Conservation (phyloP, 2,329 filamentous ascomycete genomes). For the Fusarium nelsonii region DNA sequence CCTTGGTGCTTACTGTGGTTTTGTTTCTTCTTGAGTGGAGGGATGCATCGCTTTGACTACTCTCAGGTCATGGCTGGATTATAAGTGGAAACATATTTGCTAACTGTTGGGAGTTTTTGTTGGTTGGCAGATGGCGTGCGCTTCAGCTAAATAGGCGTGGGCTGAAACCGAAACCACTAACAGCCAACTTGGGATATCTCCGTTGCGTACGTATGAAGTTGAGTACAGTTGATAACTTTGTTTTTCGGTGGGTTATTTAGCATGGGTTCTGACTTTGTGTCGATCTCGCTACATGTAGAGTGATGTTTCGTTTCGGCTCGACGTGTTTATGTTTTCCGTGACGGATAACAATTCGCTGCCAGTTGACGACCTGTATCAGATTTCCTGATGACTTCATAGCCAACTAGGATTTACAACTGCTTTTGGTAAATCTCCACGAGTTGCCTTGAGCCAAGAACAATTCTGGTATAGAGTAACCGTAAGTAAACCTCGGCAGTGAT, state of each 20-base stretch:
- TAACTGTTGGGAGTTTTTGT: no score
- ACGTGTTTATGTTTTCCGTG: not conserved
- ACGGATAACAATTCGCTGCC: no score
- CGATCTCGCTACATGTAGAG: not conserved
- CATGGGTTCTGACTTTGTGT: not conserved
- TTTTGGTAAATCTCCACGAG: no score
- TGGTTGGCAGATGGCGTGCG: not conserved
- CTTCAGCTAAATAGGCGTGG: slow-evolving; percentile 3
- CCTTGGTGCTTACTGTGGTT: not conserved
- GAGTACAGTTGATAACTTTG: not conserved
- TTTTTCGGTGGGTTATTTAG: not conserved
- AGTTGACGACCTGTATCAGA: not conserved
- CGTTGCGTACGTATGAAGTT: not conserved
- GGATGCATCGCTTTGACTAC: not conserved
- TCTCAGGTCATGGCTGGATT: not conserved
- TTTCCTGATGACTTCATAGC: not conserved
- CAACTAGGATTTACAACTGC: no score
- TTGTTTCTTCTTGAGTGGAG: not conserved
- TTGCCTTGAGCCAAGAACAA: no score
- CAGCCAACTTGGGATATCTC: not conserved
- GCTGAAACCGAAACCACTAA: slow-evolving; percentile 30
- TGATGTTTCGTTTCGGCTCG: not conserved
- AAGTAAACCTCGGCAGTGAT: no score
- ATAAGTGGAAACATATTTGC: not conserved
- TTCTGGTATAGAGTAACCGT: no score